Base-by-base conservation (phyloP, 1,139 yeast genomes). In the Blastobotrys serpentis region DNA sequence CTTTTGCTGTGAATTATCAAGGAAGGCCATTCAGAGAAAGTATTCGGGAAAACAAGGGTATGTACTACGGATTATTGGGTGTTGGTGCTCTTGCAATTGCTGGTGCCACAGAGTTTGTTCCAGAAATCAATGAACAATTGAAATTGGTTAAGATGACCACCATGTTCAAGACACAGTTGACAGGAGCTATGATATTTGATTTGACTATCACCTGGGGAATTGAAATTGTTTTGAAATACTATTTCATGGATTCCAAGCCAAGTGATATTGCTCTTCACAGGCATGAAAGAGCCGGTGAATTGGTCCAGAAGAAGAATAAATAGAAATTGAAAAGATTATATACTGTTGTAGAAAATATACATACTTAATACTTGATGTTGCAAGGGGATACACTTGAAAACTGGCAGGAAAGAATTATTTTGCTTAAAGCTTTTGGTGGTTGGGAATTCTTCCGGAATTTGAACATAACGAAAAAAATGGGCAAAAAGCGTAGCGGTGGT, bases 1-100 rank as follows among this genome's bases (percentile, higher is more conserved):
- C 99, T 0, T 92, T 92, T 74, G 97, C 97, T 13, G 97, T 94
- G 52, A 92, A 92, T 72, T 92, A 92, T 69, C 96, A 88, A 73
- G 99, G 99, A 44, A 82, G 86, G 58, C 99, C 99, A 47, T 94
- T 94, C 74, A 84, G 95, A 67, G 96, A 94, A 71, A 82, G 89
- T 53, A 85, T 92, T 61, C 76, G 76, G 51, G 95, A 84, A 68
- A 92, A 92, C 73, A 87, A 84, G 72, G 98, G 98, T 56, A 92
- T 92, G 98, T 92, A 85, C 72, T 92, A 87, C 63, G 98, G 99
- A 23, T 76, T 92, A 53, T 67, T 92, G 42, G 96, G 96, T 57
- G 98, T 92, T 59, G 86, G 95, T 32, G 88, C 78, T 38, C 77
- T 92, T 61, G 95, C 98, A 1, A 70, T 92, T 54, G 79, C 95